Evolutionary conservation across 2,329 filamentous ascomycete species (phyloP).

Genomic region (Aureobasidium sp.): DNA sequence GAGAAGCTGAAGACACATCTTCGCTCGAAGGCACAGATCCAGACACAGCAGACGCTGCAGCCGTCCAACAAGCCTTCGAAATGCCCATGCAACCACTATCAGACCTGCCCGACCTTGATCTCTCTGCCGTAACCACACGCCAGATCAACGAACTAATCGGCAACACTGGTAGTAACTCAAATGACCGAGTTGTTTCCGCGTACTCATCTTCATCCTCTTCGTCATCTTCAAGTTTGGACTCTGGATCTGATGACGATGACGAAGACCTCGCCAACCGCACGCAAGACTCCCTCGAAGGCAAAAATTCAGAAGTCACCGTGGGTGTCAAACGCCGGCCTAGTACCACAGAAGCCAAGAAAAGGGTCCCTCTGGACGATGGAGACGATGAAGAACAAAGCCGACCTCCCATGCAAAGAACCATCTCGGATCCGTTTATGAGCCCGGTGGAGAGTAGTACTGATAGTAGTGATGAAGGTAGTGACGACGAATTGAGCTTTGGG

Average conservation of each 20-base stretch:
- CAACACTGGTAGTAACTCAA: constrained; percentile 21
- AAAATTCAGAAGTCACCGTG: constrained; percentile 16
- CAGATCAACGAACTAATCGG: constrained; percentile 32
- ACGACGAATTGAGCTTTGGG: not conserved
- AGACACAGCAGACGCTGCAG: constrained; percentile 27
- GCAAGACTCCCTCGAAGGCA: constrained; percentile 21
- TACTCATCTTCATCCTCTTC: constrained; percentile 51
- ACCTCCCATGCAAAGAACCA: not conserved
- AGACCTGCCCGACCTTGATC: constrained; percentile 40
- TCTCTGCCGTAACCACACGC: not conserved
- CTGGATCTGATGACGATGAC: constrained; percentile 22
- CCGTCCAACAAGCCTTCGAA: constrained; percentile 26
- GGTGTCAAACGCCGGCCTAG: constrained; percentile 23
- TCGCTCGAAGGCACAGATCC: constrained; percentile 21
- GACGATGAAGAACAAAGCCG: not conserved
- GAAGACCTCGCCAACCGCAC: constrained; percentile 10
- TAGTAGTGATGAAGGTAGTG: not conserved
- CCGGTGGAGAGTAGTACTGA: not conserved
- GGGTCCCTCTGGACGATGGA: constrained; percentile 22
- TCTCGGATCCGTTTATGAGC: not conserved
- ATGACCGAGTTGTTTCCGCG: constrained; percentile 27
- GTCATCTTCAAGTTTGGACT: constrained; percentile 34
- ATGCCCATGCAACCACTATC: constrained; percentile 28
- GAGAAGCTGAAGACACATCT: constrained; percentile 24
- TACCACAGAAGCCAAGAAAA: constrained; percentile 30